A percentile compares a stretch with the other conserved stretches of the same genome.
phyloP scores from a whole-genome alignment of 768 basidiomycete species.

The Calvatia gigantea region DNA sequence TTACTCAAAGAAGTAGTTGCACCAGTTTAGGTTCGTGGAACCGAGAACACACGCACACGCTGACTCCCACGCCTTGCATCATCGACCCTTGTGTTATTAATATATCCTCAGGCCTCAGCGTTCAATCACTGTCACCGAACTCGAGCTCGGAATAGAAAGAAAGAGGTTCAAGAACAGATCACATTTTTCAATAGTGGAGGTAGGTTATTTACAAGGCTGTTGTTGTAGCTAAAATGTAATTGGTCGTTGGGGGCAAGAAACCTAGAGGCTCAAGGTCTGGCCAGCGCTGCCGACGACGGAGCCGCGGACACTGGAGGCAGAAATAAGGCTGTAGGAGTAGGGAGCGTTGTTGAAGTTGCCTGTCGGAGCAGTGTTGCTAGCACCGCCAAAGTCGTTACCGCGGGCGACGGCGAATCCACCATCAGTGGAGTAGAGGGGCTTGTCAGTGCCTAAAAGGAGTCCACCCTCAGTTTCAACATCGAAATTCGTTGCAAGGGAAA shows the following conservation, averaged over 20 bases:
- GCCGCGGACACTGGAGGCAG: slow-evolving; percentile 19
- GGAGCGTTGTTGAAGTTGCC: slow-evolving; percentile 27
- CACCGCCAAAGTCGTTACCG: slow-evolving; percentile 29
- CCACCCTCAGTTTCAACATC: slow-evolving; percentile 6
- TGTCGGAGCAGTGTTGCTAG: slow-evolving; percentile 25
- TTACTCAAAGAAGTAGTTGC: not conserved
- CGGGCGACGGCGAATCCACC: slow-evolving; percentile 36
- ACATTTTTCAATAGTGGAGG: not conserved
- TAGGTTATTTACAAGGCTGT: not conserved
- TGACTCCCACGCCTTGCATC: slow-evolving; percentile 2
- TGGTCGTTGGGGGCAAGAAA: slow-evolving; percentile 16
- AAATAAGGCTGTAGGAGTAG: slow-evolving; percentile 23
- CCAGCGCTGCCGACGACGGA: slow-evolving; percentile 25
- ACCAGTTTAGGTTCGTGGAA: not conserved
- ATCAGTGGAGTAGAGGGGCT: slow-evolving; percentile 39
- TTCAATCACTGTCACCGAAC: too few species aligned
- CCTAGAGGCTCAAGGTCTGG: slow-evolving; percentile 24
- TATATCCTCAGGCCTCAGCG: too few species aligned
- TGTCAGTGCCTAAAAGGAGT: slow-evolving; percentile 22
- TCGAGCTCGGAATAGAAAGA: not conserved
- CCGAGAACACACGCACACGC: not conserved
- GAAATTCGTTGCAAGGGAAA: not conserved
- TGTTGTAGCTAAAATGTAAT: not conserved
- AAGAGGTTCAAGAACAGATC: not conserved
- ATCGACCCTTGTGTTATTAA: too few species aligned